phyloP scores from a whole-genome alignment of 2,329 filamentous ascomycete genomes.

The Botrytis fragariae region DNA sequence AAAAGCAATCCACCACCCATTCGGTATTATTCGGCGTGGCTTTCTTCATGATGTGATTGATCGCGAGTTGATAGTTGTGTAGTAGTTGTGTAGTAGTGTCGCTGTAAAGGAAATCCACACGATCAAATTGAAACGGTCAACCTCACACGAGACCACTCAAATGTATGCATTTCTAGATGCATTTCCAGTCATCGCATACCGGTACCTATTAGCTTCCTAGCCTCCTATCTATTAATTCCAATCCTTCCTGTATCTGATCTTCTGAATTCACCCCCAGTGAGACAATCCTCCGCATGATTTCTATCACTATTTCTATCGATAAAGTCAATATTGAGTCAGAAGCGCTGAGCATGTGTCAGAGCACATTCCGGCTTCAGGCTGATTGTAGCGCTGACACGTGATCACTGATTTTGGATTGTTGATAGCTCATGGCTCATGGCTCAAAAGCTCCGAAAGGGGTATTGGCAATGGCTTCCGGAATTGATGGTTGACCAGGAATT shows the following conservation, averaged over 20 bases:
- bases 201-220: neutral
- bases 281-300: constrained; percentile 12
- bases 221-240: neutral
- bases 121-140: constrained; percentile 9
- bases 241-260: neutral
- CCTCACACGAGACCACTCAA: constrained; percentile 9
- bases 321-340: constrained; percentile 2
- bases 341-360: constrained; percentile 13
- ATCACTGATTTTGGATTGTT: neutral
- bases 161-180: neutral
- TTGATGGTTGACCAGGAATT: neutral
- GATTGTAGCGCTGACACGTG: constrained; percentile 1
- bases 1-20: neutral
- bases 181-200: neutral
- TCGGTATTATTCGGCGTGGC: constrained; percentile 1
- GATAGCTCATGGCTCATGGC: neutral
- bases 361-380: constrained; percentile 13
- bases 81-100: neutral
- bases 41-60: neutral
- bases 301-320: neutral
- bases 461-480: constrained; percentile 10
- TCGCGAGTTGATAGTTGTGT: neutral
- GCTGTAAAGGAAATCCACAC: neutral
- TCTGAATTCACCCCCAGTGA: neutral
- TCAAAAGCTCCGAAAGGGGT: constrained; percentile 6